Conservation (phyloP, 192 early-diverging fungal species). For the Backusella luteola region DNA sequence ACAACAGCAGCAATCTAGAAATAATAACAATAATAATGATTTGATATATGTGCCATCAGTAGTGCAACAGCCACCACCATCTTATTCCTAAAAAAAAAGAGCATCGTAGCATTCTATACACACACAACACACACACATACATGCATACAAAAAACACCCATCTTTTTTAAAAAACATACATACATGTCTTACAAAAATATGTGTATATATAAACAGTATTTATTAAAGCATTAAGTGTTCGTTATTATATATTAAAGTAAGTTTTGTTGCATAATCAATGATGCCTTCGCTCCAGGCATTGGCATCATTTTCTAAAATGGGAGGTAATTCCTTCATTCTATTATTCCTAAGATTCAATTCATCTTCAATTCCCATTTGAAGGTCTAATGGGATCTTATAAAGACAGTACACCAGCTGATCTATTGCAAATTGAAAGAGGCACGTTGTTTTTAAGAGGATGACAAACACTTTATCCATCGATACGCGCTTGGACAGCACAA, state of each 20-base stretch:
- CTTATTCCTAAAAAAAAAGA: neutral
- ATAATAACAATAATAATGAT: neutral
- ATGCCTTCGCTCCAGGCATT: neutral
- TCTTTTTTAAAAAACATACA: neutral
- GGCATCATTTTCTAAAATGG: neutral
- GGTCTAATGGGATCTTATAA: slow-evolving; percentile 44
- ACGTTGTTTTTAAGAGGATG: slow-evolving; percentile 23
- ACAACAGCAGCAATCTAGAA: neutral
- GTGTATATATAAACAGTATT: neutral
- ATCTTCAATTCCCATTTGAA: slow-evolving; percentile 44
- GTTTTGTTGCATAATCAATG: neutral
- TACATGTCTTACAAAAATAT: neutral
- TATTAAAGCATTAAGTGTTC: neutral
- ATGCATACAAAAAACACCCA: no score
- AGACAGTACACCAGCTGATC: slow-evolving; percentile 52
- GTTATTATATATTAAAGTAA: neutral
- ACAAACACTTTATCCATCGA: neutral
- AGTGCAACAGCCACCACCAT: slow-evolving; percentile 1
- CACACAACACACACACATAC: neutral
- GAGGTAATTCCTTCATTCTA: neutral
- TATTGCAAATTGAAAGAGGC: slow-evolving; percentile 48
- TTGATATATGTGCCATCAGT: neutral
- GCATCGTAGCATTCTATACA: neutral
- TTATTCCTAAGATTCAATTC: slow-evolving; percentile 31
- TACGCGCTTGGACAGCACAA: neutral